Percentiles rank a stretch among this genome's conserved stretches.
Evolutionary conservation across 2,329 filamentous ascomycete species (phyloP).

Genomic region (Verticillium dahliae): DNA sequence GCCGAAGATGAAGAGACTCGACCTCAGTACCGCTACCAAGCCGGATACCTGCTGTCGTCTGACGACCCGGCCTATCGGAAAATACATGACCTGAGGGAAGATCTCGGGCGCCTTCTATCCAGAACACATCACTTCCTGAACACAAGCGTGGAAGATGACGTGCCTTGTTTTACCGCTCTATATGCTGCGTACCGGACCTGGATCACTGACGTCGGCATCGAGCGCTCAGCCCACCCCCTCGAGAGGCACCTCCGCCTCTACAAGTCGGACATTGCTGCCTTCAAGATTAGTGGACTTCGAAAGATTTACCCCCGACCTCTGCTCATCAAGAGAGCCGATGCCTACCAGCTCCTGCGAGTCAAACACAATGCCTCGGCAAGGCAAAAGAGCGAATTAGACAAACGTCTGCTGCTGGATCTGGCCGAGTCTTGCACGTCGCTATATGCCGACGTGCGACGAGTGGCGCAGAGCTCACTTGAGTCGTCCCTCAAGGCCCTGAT

Average conservation of each 20-base stretch:
- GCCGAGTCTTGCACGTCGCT: conserved; percentile 83
- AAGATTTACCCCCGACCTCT: conserved; percentile 90
- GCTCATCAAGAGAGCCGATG: conserved; percentile 86
- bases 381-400: conserved; percentile 85
- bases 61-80: conserved; percentile 57
- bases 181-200: conserved; percentile 91
- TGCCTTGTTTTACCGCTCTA: conserved; percentile 86
- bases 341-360: conserved; percentile 89
- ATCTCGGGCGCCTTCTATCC: conserved; percentile 74
- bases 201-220: conserved; percentile 97
- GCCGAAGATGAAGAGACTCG: conserved; percentile 76
- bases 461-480: conserved; percentile 86
- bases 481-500: conserved; percentile 88
- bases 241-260: conserved; percentile 82
- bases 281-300: conserved; percentile 87
- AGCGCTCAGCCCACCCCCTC: conserved; percentile 86
- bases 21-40: conserved; percentile 81
- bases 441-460: conserved; percentile 93
- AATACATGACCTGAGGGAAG: conserved; percentile 75
- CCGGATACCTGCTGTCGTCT: conserved; percentile 71
- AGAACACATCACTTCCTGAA: conserved; percentile 79
- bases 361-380: conserved; percentile 88
- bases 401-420: conserved; percentile 74
- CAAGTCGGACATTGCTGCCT: conserved; percentile 79
- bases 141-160: conserved; percentile 85